Evolutionary conservation across 176 grass and related monocot species (phyloP).

Genomic region (Poa pratensis): DNA sequence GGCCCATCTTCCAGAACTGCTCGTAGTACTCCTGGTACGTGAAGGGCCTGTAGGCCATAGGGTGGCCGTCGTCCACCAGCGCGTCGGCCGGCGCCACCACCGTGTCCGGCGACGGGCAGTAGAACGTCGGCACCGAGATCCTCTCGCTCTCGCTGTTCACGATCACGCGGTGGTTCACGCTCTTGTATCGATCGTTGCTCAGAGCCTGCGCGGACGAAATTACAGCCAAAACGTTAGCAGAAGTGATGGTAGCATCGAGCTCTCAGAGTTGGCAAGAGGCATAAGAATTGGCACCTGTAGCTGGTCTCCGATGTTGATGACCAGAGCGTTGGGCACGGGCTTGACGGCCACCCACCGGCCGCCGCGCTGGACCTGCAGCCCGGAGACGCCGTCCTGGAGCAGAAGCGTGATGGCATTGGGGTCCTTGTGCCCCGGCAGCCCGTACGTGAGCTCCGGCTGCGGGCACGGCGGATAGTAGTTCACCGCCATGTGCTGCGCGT

Average conservation of each 20-base stretch:
- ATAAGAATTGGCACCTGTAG: slow-evolving; percentile 53
- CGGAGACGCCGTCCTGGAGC: slow-evolving; percentile 84
- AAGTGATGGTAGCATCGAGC: neutral
- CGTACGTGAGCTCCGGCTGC: slow-evolving; percentile 91
- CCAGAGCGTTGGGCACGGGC: slow-evolving; percentile 63
- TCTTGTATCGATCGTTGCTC: slow-evolving; percentile 79
- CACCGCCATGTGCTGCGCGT: slow-evolving; percentile 94
- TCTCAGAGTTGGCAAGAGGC: neutral
- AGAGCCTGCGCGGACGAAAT: slow-evolving; percentile 48
- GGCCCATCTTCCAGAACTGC: slow-evolving; percentile 79
- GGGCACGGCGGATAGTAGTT: slow-evolving; percentile 95
- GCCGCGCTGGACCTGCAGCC: slow-evolving; percentile 67
- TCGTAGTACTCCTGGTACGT: slow-evolving; percentile 79
- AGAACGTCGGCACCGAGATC: slow-evolving; percentile 90
- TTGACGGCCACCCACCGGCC: slow-evolving; percentile 74
- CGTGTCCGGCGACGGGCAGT: slow-evolving; percentile 64
- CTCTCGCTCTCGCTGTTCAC: slow-evolving; percentile 81
- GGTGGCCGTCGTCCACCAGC: slow-evolving; percentile 55
- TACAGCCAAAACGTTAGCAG: neutral
- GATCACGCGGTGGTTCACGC: slow-evolving; percentile 81
- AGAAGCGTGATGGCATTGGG: slow-evolving; percentile 88
- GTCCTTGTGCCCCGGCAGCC: slow-evolving; percentile 86
- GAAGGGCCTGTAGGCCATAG: slow-evolving; percentile 64
- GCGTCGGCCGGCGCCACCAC: slow-evolving; percentile 58
- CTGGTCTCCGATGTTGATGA: slow-evolving; percentile 95